Percentiles rank a stretch among this genome's conserved stretches.
Evolutionary conservation across 768 basidiomycete species (phyloP).

Genomic region (Kwoniella dendrophila): DNA sequence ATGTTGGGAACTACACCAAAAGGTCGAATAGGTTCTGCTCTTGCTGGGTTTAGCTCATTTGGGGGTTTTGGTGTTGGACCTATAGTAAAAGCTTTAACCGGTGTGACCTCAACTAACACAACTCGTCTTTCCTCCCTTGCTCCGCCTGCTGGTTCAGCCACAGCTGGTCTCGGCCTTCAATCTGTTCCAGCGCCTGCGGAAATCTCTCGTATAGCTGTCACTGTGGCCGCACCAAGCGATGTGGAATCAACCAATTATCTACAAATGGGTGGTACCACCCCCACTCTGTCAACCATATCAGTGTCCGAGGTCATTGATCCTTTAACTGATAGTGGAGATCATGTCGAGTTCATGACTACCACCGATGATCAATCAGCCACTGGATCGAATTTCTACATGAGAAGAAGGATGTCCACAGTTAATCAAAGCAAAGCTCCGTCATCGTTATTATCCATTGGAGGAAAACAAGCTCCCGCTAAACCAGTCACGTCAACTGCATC

Average conservation of each 20-base stretch:
- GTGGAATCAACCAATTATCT: background rate
- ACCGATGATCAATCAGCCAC: constrained; percentile 35
- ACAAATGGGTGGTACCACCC: constrained; percentile 37
- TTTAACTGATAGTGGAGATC: constrained; percentile 29
- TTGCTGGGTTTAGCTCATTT: constrained; percentile 35
- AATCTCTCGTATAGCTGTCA: constrained; percentile 34
- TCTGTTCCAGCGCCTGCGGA: constrained; percentile 35
- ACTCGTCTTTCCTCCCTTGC: background rate
- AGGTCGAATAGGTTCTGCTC: constrained; percentile 37
- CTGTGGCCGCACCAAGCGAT: constrained; percentile 22
- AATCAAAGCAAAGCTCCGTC: constrained; percentile 3
- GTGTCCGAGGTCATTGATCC: constrained; percentile 48
- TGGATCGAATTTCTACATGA: constrained; percentile 24
- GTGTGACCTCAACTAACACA: constrained; percentile 25
- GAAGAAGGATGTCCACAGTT: constrained; percentile 7
- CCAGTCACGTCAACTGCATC: constrained; percentile 30
- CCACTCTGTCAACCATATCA: constrained; percentile 47
- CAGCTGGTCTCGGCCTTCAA: constrained; percentile 30
- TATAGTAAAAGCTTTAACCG: constrained; percentile 44
- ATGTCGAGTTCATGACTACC: constrained; percentile 36
- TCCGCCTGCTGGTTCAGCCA: background rate
- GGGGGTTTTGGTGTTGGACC: constrained; percentile 32
- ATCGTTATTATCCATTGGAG: background rate
- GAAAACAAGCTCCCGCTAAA: constrained; percentile 17
- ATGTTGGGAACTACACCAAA: constrained; percentile 43